phyloP scores from a whole-genome alignment of 345 rosid genomes.

The Erucastrum elatum region DNA sequence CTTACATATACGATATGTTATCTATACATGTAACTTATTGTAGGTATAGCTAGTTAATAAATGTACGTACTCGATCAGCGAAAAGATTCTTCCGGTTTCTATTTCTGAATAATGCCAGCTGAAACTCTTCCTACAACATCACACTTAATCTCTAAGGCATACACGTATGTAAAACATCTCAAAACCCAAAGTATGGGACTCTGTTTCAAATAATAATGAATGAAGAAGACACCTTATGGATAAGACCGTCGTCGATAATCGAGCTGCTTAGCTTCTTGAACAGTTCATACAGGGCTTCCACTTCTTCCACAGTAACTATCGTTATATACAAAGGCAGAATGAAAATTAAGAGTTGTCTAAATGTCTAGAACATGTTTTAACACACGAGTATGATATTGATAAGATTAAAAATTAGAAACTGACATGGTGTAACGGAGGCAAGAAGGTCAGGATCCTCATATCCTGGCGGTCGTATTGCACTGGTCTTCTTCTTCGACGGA shows the following conservation, averaged over 20 bases:
- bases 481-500: slow-evolving; percentile 27
- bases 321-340: background rate
- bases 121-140: slow-evolving; percentile 76
- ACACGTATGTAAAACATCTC: background rate
- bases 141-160: background rate
- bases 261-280: slow-evolving; percentile 89
- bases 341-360: background rate
- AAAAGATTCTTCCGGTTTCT: slow-evolving; percentile 71
- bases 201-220: background rate
- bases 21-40: background rate
- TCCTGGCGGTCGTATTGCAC: slow-evolving; percentile 32
- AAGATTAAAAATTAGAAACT: background rate
- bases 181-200: background rate
- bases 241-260: slow-evolving; percentile 77
- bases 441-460: slow-evolving; percentile 39
- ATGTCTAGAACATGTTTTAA: background rate
- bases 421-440: slow-evolving; percentile 36
- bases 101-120: slow-evolving; percentile 87
- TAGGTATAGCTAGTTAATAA: background rate
- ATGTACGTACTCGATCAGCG: slow-evolving; percentile 71
- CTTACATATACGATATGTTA: background rate
- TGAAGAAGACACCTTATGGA: slow-evolving; percentile 71
- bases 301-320: slow-evolving; percentile 76
- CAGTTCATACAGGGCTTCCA: slow-evolving; percentile 76
- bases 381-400: background rate